Evolutionary conservation across 352 stramenopile species (phyloP), one percentile per base, ranked within the genome.

Genomic region (Phytophthora palmivora): DNA sequence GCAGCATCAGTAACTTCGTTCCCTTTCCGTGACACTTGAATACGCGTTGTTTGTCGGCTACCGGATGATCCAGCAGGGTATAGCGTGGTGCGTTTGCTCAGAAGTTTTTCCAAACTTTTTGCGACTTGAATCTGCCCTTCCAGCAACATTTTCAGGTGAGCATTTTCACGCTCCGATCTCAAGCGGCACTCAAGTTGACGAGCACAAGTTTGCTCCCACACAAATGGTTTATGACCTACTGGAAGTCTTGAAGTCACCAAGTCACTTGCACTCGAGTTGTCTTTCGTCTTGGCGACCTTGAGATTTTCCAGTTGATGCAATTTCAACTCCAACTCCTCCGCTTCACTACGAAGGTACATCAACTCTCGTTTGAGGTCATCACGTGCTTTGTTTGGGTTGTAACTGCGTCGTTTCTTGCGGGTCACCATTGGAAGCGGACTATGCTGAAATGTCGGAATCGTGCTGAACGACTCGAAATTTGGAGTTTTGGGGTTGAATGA

Each of bases 381-480:
- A 0, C 67, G 56, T 26, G 67, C 67, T 22, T 72, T 72, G 51
- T 72, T 76, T 6, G 67, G 63, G 47, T 76, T 72, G 39, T 61
- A 70, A 16, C 39, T 65, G 33, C 50, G 64, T 12, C 32, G 41
- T 34, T 52, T 69, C 30, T 56, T 63, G 41, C 28, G 16, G 16
- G n/a, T 24, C 8, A n/a, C 2, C 7, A n/a, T 37, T 11, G 21
- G 28, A 46, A 18, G 52, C 39, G 33, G 16, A 48, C 33, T 38
- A 7, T 12, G 8, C n/a, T 33, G 42, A 28, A 44, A 41, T n/a
- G 51, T 50, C 16, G 34, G 33, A 39, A 24, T 14, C 6, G 45
- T 18, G 9, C 24, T 28, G 6, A 37, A 15, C 22, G 34, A 34
- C 36, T 1, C 6, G 3, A 53, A 10, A 12, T 26, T 18, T 45